Conservation (phyloP, 2,329 filamentous ascomycete genomes). For the Ascosphaera pollenicola region DNA sequence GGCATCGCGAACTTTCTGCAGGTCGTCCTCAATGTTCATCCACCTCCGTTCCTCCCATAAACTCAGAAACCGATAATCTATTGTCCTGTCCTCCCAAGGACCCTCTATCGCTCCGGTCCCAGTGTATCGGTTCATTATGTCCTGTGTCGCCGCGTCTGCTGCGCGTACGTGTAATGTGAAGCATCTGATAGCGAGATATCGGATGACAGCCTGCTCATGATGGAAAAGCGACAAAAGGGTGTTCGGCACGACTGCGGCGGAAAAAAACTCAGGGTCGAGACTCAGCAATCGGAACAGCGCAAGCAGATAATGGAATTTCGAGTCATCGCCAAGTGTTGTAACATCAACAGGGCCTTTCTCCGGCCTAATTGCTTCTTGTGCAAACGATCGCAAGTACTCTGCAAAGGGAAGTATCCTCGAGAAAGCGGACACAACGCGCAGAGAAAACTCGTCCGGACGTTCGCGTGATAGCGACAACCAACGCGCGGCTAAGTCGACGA, state of each 20-base stretch:
- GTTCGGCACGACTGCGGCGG: slow-evolving; percentile 38
- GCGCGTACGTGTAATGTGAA: slow-evolving; percentile 60
- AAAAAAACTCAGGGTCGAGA: slow-evolving; percentile 49
- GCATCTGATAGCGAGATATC: slow-evolving; percentile 63
- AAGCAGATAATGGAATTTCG: slow-evolving; percentile 32
- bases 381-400: slow-evolving; percentile 54
- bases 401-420: slow-evolving; percentile 63
- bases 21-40: slow-evolving; percentile 20
- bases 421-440: slow-evolving; percentile 43
- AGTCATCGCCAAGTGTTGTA: slow-evolving; percentile 15
- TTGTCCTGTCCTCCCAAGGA: slow-evolving; percentile 48
- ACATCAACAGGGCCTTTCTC: slow-evolving; percentile 13
- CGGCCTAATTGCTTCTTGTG: slow-evolving; percentile 28
- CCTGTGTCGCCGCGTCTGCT: slow-evolving; percentile 56
- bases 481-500: slow-evolving; percentile 63
- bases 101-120: slow-evolving; percentile 41
- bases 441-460: slow-evolving; percentile 13
- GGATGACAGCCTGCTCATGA: slow-evolving; percentile 34
- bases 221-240: slow-evolving; percentile 48
- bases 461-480: slow-evolving; percentile 32
- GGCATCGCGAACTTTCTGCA: slow-evolving; percentile 8
- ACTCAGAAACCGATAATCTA: slow-evolving; percentile 58
- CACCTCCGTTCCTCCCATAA: slow-evolving; percentile 40
- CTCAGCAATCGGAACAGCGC: slow-evolving; percentile 59
- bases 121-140: slow-evolving; percentile 45